Percentiles rank a stretch among this genome's conserved stretches.
Conservation (phyloP, 2,329 filamentous ascomycete species). For the Emergomyces orientalis region DNA sequence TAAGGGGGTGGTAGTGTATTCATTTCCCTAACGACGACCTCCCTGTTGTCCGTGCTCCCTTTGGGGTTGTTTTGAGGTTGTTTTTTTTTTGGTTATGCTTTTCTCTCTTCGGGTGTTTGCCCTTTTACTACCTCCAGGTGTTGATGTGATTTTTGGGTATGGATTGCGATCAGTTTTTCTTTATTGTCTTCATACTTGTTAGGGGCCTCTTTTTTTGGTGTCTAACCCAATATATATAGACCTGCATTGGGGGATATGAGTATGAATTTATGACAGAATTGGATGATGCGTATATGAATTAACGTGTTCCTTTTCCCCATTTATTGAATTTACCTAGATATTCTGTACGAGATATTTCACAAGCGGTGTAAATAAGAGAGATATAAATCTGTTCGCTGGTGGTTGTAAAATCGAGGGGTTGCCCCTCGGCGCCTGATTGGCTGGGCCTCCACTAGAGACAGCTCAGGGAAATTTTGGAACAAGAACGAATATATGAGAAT, state of each 20-base stretch:
- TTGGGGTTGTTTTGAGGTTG: neutral
- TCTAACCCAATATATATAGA: neutral
- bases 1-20: neutral
- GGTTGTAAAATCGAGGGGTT: constrained; percentile 6
- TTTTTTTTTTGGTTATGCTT: neutral
- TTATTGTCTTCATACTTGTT: neutral
- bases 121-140: neutral
- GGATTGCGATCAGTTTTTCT: neutral
- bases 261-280: neutral
- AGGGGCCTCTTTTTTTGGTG: neutral
- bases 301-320: neutral
- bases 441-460: constrained; percentile 28
- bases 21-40: neutral
- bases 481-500: constrained; percentile 22
- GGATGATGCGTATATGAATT: neutral
- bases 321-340: neutral
- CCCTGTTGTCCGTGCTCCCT: constrained; percentile 11
- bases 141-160: neutral
- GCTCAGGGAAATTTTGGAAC: constrained; percentile 36
- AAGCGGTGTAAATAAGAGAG: neutral
- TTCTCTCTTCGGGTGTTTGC: neutral
- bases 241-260: neutral
- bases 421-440: constrained; percentile 24
- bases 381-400: neutral
- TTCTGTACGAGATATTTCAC: neutral